Evolutionary conservation across 805 yeast species (phyloP), one percentile per base, ranked within the genome.

Genomic region (Huiozyma naganishii): DNA sequence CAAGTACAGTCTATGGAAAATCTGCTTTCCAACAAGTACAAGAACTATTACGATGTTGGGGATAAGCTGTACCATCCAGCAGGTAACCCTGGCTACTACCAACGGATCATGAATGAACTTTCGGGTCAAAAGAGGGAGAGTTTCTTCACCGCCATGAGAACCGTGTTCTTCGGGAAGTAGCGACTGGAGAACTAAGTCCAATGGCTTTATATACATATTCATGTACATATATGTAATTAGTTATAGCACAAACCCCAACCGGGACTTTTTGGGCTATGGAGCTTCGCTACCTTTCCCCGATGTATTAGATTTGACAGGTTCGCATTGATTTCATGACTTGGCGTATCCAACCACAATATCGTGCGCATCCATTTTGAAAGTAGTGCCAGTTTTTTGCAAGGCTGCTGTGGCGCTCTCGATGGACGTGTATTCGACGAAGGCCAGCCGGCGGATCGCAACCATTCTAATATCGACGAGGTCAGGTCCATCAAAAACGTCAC

Each of bases 51-150:
- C 58, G 68, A 73, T 48, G 72, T 79, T 32, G 79, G 79, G 44
- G 82, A 77, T 37, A 82, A 82, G 57, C 63, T 88, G 50, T 63
- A 76, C 54, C 70, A 63, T 51, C 97, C 97, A n/a, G 79, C 80
- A 54, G 95, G 95, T 1, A 84, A 86, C 62, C 87, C 95, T 2
- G 62, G 71, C 39, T 88, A 88, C 58, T 88, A 88, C 56, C 74
- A 71, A 36, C 72, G 92, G 55, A 69, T 88, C 42, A 51, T 81
- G 63, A 70, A 72, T 28, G 95, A 86, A 59, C 73, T 88, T 36
- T 69, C 72, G 46, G 89, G 90, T 27, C 79, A 80, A 54, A 72
- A 74, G 55, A 80, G 76, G 60, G 95, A 84, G 62, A 72, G 75
- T 11, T 61, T 81, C 41, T 59, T 74, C 42, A 66, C 77, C 35